phyloP scores from a whole-genome alignment of 179 eudicot species.

The Nepenthes alata region DNA sequence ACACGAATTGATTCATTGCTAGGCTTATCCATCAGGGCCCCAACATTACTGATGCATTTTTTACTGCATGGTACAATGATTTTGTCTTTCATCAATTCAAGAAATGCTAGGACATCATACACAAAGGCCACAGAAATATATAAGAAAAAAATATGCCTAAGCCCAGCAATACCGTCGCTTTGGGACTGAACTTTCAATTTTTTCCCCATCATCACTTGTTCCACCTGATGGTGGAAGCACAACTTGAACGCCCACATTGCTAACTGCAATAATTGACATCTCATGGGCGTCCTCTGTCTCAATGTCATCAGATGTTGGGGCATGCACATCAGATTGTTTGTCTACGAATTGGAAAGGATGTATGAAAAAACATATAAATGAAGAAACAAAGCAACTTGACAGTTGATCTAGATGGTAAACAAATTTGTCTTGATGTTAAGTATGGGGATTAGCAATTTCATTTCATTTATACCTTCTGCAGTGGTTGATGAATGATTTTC shows the following conservation, averaged over 20 bases:
- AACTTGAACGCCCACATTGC: conserved; percentile 16
- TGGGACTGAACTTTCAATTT: conserved; percentile 17
- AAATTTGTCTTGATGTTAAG: conserved; percentile 3
- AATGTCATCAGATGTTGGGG: conserved; percentile 21
- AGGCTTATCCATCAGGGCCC: conserved; percentile 30
- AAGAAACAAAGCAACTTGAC: neutral
- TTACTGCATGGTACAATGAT: conserved; percentile 32
- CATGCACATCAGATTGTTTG: conserved; percentile 20
- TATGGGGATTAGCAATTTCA: conserved; percentile 6
- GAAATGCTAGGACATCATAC: conserved; percentile 3
- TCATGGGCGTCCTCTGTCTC: conserved; percentile 21
- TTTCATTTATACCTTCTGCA: conserved; percentile 34
- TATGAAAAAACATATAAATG: neutral
- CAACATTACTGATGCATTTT: conserved; percentile 30
- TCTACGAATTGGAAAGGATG: conserved; percentile 25
- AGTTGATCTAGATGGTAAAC: neutral
- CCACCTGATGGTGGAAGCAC: conserved; percentile 22
- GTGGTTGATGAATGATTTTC: conserved; percentile 20
- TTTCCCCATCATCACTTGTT: conserved; percentile 20
- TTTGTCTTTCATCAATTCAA: conserved; percentile 2
- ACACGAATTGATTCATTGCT: conserved; percentile 48
- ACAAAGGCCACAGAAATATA: conserved; percentile 2
- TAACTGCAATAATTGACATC: conserved; percentile 15
- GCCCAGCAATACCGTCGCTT: conserved; percentile 48
- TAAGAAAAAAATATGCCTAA: neutral